These are phyloP conservation scores for Neurospora sp. DNA, from an alignment of 495 filamentous ascomycete genomes.

Conservation along the genomic window DNA sequence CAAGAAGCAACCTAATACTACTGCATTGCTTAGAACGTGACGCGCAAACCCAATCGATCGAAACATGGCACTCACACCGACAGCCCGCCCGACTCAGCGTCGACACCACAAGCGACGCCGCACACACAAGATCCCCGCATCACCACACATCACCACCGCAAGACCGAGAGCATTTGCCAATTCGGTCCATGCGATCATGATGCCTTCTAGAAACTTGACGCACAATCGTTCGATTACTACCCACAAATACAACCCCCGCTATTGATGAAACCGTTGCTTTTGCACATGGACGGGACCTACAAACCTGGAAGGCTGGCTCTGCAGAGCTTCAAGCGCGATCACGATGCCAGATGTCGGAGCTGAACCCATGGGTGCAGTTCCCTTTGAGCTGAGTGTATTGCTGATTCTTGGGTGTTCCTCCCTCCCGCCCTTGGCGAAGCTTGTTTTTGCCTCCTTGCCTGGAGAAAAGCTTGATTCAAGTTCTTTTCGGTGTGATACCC, in stretches of 20 bases:
- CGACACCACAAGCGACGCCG: neutral
- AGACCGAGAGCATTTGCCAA: neutral
- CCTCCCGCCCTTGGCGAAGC: neutral
- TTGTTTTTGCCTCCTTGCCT: neutral
- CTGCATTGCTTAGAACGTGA: fast-evolving
- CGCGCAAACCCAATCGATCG: neutral
- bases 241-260: neutral
- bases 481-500: neutral
- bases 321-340: neutral
- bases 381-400: neutral
- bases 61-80: neutral
- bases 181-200: neutral
- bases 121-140: neutral
- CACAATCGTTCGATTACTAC: neutral
- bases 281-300: neutral
- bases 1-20: neutral
- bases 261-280: neutral
- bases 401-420: neutral
- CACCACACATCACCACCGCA: neutral
- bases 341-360: neutral
- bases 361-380: neutral
- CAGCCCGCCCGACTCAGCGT: neutral
- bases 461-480: neutral
- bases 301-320: neutral
- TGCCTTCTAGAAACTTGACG: neutral